Evolutionary conservation across 441 rosid genomes (phyloP).

Genomic region (Erodium texanum): DNA sequence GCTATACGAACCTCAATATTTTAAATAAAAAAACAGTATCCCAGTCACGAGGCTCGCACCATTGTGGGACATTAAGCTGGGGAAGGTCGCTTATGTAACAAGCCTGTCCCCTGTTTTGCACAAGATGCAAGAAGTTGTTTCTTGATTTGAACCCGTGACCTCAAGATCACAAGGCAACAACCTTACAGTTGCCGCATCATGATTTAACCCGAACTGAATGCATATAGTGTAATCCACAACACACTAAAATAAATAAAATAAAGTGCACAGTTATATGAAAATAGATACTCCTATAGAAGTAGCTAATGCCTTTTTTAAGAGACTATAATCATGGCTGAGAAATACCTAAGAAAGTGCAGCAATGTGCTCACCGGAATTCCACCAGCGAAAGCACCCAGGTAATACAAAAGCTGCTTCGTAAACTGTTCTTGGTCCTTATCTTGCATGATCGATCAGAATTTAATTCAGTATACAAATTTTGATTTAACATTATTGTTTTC

Average conservation of each 20-base stretch:
- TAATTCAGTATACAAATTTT: background rate
- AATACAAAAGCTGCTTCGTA: constrained; percentile 75
- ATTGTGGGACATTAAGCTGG: background rate
- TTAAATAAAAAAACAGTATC: too few relatives aligned
- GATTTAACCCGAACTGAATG: background rate
- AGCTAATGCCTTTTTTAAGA: background rate
- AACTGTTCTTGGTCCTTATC: constrained; percentile 93
- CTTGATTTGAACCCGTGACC: background rate
- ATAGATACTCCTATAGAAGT: background rate
- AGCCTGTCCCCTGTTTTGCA: background rate
- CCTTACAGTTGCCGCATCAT: background rate
- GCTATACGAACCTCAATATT: background rate
- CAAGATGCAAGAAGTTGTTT: background rate
- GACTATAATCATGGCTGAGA: constrained; percentile 13
- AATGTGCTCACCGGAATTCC: constrained; percentile 86
- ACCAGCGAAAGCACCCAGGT: constrained; percentile 75
- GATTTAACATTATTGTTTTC: background rate
- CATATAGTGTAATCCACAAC: background rate
- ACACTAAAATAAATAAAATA: too few relatives aligned
- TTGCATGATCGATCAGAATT: constrained; percentile 14
- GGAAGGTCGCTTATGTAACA: background rate
- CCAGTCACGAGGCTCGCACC: background rate
- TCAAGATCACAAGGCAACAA: background rate
- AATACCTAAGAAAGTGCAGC: constrained; percentile 33
- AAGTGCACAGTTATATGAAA: too few relatives aligned